Base-by-base conservation (phyloP, 2,329 filamentous ascomycete genomes). In the Biscogniauxia marginata region DNA sequence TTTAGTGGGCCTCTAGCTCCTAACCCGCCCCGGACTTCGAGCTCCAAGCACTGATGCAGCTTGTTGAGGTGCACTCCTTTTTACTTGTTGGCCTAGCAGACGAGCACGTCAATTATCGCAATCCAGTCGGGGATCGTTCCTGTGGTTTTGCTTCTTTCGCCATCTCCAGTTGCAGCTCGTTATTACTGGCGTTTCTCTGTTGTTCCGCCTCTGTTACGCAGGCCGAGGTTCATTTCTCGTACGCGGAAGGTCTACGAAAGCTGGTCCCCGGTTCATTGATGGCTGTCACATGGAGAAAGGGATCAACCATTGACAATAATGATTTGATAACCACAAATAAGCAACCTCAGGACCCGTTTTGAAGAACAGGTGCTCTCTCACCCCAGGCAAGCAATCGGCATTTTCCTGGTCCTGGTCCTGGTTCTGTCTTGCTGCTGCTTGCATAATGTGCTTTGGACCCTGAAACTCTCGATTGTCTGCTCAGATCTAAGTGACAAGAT, bases 361-460 rank as follows among this genome's bases (percentile, higher is more conserved):
- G 11, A 3, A 39, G 30, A 34, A n/a, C 30, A 39, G 30, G 30
- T 39, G 30, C 13, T 39, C 9, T 39, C 13, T 11, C 6, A 11
- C 9, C 30, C 30, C 30, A 39, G 30, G 30, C 30, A 39, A 39
- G 30, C 30, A 39, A 39, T 39, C 30, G 30, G 30, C 30, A 39
- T 39, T 9, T 39, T 4, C 30, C 30, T 39, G 30, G 30, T 39
- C 30, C 30, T 39, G 13, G 8, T 30, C 8, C 25, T 30, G 25
- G 25, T 30, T 46, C 43, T 53, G 23, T 49, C 45, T 53, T 20
- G 50, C 23, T 23, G 7, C 20, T 18, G 23, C 30, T 56, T 44
- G 44, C n/a, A 52, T 52, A 30, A 49, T 50, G 18, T 46, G 43
- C 48, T 49, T 50, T 53, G 43, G 55, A 51, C 48, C 49, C 49